Percentiles rank a stretch among this genome's conserved stretches.
These are phyloP conservation scores for Bipolaris cookei DNA, from an alignment of 2,329 filamentous ascomycete genomes.

Conservation along the genomic window DNA sequence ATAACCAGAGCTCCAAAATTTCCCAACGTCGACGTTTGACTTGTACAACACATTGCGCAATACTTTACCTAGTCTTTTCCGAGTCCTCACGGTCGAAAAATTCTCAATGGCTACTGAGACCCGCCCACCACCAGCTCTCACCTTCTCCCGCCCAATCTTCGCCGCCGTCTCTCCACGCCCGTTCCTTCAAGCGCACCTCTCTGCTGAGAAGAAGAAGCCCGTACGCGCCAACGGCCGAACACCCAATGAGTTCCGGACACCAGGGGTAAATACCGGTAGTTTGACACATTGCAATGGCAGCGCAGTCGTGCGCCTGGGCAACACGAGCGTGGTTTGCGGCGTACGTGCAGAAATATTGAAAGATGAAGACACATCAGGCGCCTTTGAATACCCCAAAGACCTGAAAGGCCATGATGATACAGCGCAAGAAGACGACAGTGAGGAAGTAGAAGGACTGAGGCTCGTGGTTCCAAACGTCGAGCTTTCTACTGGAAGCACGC, in stretches of 20 bases:
- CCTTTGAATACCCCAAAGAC: constrained; percentile 44
- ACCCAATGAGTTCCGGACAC: constrained; percentile 70
- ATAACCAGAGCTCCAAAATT: constrained; percentile 38
- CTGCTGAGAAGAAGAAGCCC: constrained; percentile 63
- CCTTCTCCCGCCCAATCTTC: constrained; percentile 73
- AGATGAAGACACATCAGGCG: constrained; percentile 74
- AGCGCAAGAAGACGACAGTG: constrained; percentile 27
- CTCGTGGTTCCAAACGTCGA: constrained; percentile 94
- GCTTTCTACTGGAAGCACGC: constrained; percentile 86
- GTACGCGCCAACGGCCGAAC: constrained; percentile 82
- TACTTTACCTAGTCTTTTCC: background rate
- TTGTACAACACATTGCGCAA: background rate
- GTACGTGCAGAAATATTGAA: constrained; percentile 84
- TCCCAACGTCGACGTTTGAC: constrained; percentile 16
- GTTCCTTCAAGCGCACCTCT: constrained; percentile 88
- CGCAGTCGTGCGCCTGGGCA: constrained; percentile 83
- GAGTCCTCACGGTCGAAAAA: background rate
- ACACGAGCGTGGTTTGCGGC: constrained; percentile 94
- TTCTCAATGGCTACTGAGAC: constrained; percentile 33
- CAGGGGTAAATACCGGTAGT: constrained; percentile 81
- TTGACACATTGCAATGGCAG: constrained; percentile 90
- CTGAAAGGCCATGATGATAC: constrained; percentile 25
- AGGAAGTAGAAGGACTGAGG: constrained; percentile 61
- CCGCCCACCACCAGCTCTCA: constrained; percentile 44
- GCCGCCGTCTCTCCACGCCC: constrained; percentile 88